These are phyloP conservation scores for Penicillium sp. DNA, from an alignment of 2,329 filamentous ascomycete species.

Conservation along the genomic window DNA sequence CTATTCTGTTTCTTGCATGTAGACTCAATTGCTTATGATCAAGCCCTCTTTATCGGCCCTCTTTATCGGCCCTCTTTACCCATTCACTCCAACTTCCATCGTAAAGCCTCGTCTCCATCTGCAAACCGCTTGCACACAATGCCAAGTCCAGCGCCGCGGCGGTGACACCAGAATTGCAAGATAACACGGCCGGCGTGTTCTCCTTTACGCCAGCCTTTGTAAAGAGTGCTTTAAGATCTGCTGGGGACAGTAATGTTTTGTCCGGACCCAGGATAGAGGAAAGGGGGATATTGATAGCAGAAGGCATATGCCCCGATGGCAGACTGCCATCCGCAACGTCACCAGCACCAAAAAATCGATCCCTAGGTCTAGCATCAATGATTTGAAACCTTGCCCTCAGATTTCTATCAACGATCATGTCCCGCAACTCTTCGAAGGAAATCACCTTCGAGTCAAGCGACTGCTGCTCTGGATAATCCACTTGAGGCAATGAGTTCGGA, in stretches of 20 bases:
- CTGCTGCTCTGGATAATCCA: not conserved
- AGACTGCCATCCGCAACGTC: not conserved
- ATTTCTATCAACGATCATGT: not conserved
- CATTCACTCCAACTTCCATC: slow-evolving; percentile 37
- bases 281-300: not conserved
- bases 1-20: too few species aligned
- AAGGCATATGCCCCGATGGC: not conserved
- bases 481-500: not conserved
- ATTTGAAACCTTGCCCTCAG: not conserved
- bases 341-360: not conserved
- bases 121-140: slow-evolving; percentile 17
- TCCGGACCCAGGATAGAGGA: not conserved
- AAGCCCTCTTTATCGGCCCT: too few species aligned
- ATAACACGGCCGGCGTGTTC: slow-evolving; percentile 19
- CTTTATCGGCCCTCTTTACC: slow-evolving; percentile 23
- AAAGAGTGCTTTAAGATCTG: not conserved
- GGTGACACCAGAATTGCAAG: slow-evolving; percentile 33
- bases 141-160: slow-evolving; percentile 29
- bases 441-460: not conserved
- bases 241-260: not conserved
- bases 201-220: slow-evolving; percentile 10
- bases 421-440: not conserved
- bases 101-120: slow-evolving; percentile 24
- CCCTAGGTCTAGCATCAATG: not conserved
- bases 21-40: too few species aligned